These are phyloP conservation scores for Byssothecium circinans DNA, from an alignment of 2,329 filamentous ascomycete species.

Conservation along the genomic window DNA sequence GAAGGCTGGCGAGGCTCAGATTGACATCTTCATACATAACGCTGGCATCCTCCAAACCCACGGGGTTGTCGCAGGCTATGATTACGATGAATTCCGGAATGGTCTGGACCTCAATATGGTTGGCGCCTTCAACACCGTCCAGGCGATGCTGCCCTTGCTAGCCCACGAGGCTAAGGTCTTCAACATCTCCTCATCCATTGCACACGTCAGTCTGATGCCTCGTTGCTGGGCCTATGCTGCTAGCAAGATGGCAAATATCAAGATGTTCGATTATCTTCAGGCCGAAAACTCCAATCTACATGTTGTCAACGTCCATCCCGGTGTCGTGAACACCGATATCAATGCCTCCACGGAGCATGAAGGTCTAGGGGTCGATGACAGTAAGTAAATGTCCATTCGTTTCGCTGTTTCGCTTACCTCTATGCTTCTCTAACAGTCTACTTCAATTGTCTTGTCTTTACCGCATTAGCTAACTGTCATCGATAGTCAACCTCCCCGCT, in stretches of 20 bases:
- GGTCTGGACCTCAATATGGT: conserved; percentile 40
- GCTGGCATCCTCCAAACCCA: conserved; percentile 38
- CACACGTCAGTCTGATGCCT: conserved; percentile 9
- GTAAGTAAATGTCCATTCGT: conserved; percentile 9
- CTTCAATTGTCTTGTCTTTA: conserved; percentile 4
- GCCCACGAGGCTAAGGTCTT: conserved; percentile 37
- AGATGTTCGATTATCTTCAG: conserved; percentile 33
- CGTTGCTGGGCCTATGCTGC: conserved; percentile 10
- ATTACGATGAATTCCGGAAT: conserved; percentile 38
- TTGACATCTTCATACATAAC: conserved; percentile 48
- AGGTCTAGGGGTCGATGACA: conserved; percentile 11
- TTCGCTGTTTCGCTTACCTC: conserved; percentile 1
- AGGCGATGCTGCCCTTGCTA: conserved; percentile 41
- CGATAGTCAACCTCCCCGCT: conserved; percentile 23
- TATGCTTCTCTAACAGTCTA: conserved; percentile 3
- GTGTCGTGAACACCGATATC: conserved; percentile 34
- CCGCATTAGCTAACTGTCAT: conserved; percentile 6
- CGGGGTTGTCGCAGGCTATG: conserved; percentile 29
- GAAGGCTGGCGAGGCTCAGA: conserved; percentile 25
- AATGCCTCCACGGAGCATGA: conserved; percentile 21
- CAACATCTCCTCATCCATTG: conserved; percentile 37
- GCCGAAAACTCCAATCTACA: conserved; percentile 8
- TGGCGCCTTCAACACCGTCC: conserved; percentile 36
- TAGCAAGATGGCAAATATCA: conserved; percentile 33
- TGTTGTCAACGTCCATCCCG: conserved; percentile 41